A percentile compares a stretch with the other conserved stretches of the same genome.
phyloP scores from a whole-genome alignment of 2,329 filamentous ascomycete genomes.

The Aureobasidium sp. region DNA sequence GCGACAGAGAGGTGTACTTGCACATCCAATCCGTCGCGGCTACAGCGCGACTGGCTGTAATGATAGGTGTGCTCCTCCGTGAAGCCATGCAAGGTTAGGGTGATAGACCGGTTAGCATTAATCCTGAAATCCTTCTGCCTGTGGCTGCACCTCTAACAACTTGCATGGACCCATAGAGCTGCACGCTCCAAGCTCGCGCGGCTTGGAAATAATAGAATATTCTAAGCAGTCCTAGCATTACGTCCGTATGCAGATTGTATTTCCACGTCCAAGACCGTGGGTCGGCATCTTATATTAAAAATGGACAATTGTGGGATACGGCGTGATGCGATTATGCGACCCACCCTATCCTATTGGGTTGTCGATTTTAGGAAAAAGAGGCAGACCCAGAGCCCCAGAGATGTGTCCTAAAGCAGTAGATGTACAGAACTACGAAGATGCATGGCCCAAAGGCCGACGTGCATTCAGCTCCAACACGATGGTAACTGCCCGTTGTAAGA shows the following conservation, averaged over 20 bases:
- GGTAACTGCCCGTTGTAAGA: neutral
- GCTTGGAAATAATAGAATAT: neutral
- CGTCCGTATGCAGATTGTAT: slow-evolving; percentile 7
- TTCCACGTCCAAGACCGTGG: slow-evolving; percentile 8
- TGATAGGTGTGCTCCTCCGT: neutral
- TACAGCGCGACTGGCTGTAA: neutral
- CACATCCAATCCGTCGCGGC: neutral
- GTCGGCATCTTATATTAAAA: slow-evolving; percentile 17
- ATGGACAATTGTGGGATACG: neutral
- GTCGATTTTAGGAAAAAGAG: neutral
- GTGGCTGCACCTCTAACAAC: neutral
- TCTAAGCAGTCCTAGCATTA: neutral
- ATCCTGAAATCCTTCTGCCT: slow-evolving; percentile 1
- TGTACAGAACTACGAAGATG: neutral
- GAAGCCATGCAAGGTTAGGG: neutral
- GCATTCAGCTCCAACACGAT: neutral
- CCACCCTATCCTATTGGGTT: slow-evolving; percentile 3
- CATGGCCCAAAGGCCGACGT: neutral
- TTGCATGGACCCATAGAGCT: neutral
- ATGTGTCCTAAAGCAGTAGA: slow-evolving; percentile 1
- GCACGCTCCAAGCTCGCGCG: neutral
- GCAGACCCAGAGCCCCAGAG: neutral
- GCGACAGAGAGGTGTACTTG: neutral
- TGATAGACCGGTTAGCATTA: neutral
- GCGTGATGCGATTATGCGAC: neutral